Conservation (phyloP, 768 basidiomycete genomes). For the Termitomyces sp. region DNA sequence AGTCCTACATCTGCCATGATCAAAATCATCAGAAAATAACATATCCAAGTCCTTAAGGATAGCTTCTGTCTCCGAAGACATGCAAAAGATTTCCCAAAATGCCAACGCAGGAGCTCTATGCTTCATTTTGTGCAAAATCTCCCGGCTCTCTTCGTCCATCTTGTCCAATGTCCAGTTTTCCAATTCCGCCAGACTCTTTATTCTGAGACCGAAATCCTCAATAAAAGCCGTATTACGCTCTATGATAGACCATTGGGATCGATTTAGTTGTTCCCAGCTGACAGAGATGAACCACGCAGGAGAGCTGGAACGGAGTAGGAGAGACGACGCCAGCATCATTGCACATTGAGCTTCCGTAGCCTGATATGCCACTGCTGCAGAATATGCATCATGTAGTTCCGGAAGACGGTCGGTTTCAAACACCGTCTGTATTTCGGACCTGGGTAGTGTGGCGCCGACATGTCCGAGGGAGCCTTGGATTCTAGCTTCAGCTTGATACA, state of each 20-base stretch:
- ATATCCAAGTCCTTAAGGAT: not conserved
- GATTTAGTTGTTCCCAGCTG: not conserved
- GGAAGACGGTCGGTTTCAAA: not conserved
- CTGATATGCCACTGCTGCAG: not conserved
- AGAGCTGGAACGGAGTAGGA: not conserved
- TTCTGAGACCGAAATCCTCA: not conserved
- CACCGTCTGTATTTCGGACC: not conserved
- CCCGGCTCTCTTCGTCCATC: not conserved
- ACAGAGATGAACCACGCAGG: not conserved
- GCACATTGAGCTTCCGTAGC: not conserved
- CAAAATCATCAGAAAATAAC: not conserved
- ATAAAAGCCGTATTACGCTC: not conserved
- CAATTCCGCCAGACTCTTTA: not conserved
- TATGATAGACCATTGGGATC: not conserved
- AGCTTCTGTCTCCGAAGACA: not conserved
- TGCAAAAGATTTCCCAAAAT: conserved; percentile 7
- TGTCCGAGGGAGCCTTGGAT: not conserved
- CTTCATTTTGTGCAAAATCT: not conserved
- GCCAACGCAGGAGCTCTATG: not conserved
- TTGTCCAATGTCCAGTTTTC: not conserved
- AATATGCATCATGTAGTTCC: not conserved
- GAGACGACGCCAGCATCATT: not conserved
- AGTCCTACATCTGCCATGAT: not conserved
- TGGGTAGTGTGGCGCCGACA: not conserved
- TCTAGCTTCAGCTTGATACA: not conserved